Percentiles rank a stretch among this genome's conserved stretches.
phyloP scores from a whole-genome alignment of 1,284 basidiomycete species.

The Phellinidium pouzarii region DNA sequence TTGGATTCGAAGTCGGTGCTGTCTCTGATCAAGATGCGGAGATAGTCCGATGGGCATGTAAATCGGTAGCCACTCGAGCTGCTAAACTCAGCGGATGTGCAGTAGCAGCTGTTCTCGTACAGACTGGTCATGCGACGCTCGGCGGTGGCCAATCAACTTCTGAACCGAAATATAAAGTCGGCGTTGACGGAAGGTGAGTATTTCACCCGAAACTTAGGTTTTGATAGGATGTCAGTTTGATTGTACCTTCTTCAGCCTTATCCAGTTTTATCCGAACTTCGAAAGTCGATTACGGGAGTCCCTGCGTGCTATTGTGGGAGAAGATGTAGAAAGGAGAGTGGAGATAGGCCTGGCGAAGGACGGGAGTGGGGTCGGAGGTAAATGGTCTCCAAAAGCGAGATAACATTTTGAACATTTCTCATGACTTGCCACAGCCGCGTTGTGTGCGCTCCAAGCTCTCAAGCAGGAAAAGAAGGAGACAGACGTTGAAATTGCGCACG shows the following conservation, averaged over 20 bases:
- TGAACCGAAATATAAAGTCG: constrained; percentile 59
- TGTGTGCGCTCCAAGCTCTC: constrained; percentile 65
- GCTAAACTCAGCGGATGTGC: constrained; percentile 82
- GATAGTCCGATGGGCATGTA: constrained; percentile 76
- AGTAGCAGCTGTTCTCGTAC: constrained; percentile 78
- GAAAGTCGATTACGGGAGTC: constrained; percentile 70
- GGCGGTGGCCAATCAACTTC: constrained; percentile 34
- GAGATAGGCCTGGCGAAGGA: constrained; percentile 93
- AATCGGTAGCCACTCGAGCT: constrained; percentile 76
- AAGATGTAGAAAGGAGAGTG: constrained; percentile 71
- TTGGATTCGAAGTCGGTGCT: constrained; percentile 49
- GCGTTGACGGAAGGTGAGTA: constrained; percentile 81
- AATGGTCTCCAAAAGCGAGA: constrained; percentile 26
- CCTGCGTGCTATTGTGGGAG: constrained; percentile 70
- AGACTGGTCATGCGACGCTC: constrained; percentile 61
- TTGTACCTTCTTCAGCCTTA: constrained; percentile 49
- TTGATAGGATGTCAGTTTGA: constrained; percentile 15
- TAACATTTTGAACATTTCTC: constrained; percentile 11
- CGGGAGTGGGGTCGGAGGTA: constrained; percentile 94
- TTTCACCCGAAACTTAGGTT: background rate
- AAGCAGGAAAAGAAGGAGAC: constrained; percentile 34
- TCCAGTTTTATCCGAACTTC: constrained; percentile 88
- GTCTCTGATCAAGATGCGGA: constrained; percentile 66
- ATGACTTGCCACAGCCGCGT: constrained; percentile 46
- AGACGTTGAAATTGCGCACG: background rate